phyloP scores from a whole-genome alignment of 495 filamentous ascomycete species.

The Xylaria telfairii region DNA sequence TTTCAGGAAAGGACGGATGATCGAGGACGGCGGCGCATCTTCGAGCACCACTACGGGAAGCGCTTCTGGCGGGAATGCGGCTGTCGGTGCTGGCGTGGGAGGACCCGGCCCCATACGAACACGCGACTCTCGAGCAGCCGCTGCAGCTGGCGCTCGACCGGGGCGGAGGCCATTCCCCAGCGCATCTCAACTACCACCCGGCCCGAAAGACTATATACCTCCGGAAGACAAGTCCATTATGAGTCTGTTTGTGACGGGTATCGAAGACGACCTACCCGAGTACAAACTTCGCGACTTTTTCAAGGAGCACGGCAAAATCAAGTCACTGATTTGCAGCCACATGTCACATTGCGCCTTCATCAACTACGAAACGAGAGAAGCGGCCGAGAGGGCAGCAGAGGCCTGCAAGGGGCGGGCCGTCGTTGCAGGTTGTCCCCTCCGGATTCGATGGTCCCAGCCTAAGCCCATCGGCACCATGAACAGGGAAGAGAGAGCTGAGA shows the following conservation, averaged over 20 bases:
- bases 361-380: constrained; percentile 83
- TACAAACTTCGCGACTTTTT: constrained; percentile 91
- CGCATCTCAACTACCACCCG: constrained; percentile 76
- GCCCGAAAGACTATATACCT: constrained; percentile 80
- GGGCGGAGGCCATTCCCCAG: constrained; percentile 67
- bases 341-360: constrained; percentile 96
- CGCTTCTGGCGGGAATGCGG: constrained; percentile 50
- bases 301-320: constrained; percentile 81
- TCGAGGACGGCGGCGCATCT: constrained; percentile 59
- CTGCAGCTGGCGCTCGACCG: constrained; percentile 52
- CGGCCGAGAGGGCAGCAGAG: constrained; percentile 81
- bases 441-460: constrained; percentile 90
- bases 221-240: constrained; percentile 84
- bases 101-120: constrained; percentile 75
- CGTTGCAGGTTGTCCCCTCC: constrained; percentile 81
- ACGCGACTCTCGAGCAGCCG: constrained; percentile 61
- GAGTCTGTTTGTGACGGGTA: constrained; percentile 90
- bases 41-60: constrained; percentile 43
- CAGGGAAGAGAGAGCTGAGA: constrained; percentile 74
- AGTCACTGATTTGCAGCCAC: constrained; percentile 91
- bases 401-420: constrained; percentile 88
- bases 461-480: constrained; percentile 90
- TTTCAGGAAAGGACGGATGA: constrained; percentile 80
- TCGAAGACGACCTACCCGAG: constrained; percentile 96
- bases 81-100: constrained; percentile 50